Evolutionary conservation across 2,329 filamentous ascomycete genomes (phyloP).

Genomic region (Coleophoma crateriformis): DNA sequence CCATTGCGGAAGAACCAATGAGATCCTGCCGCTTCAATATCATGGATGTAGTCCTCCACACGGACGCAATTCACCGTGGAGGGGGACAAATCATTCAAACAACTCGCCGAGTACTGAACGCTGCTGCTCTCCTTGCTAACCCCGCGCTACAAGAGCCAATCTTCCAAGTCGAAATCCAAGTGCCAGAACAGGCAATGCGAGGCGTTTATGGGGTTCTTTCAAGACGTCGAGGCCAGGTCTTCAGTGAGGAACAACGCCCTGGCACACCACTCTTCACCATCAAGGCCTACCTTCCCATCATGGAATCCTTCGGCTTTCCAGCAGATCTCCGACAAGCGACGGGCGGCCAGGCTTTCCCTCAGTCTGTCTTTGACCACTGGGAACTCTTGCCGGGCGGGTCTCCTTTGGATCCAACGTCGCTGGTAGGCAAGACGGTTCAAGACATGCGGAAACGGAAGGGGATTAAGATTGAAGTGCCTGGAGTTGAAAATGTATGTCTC

Average conservation of each 20-base stretch:
- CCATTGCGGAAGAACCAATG: slow-evolving; percentile 97
- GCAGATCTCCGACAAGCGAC: slow-evolving; percentile 91
- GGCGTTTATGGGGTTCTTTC: slow-evolving; percentile 99
- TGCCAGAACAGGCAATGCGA: slow-evolving; percentile 97
- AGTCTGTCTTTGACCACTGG: slow-evolving; percentile 99
- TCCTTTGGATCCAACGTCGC: slow-evolving; percentile 74
- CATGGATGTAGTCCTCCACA: slow-evolving; percentile 98
- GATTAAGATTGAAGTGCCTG: slow-evolving; percentile 93
- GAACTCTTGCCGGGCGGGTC: slow-evolving; percentile 92
- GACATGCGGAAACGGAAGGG: slow-evolving; percentile 99
- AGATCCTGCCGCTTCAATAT: slow-evolving; percentile 97
- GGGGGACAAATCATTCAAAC: slow-evolving; percentile 99
- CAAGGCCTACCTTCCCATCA: slow-evolving; percentile 94
- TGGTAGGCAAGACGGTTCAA: slow-evolving; percentile 77
- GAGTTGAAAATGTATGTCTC: slow-evolving; percentile 85
- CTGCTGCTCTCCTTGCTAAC: slow-evolving; percentile 82
- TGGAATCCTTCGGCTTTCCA: slow-evolving; percentile 99
- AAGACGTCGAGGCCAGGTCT: slow-evolving; percentile 97
- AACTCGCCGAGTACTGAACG: slow-evolving; percentile 95
- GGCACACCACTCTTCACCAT: slow-evolving; percentile 99
- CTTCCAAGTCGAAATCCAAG: slow-evolving; percentile 99
- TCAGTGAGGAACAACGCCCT: slow-evolving; percentile 94
- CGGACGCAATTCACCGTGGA: slow-evolving; percentile 99
- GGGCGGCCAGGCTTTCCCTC: slow-evolving; percentile 97
- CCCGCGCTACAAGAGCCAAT: slow-evolving; percentile 93